phyloP scores from a whole-genome alignment of 2,329 filamentous ascomycete species.

The Colletotrichum brevisporum region DNA sequence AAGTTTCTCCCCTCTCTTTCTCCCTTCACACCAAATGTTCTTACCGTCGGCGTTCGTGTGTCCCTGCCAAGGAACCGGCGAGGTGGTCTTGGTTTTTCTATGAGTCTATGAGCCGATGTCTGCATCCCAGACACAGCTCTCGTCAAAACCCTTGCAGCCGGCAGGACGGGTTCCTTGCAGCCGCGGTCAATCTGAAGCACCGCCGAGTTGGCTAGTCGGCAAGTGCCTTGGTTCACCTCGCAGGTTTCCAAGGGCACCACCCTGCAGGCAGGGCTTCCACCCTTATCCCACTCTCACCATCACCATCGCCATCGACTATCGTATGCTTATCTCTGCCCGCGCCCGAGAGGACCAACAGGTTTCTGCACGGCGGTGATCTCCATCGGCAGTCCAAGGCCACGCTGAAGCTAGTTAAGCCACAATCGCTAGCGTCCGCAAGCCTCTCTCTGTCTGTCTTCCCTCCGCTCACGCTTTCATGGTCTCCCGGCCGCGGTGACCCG shows the following conservation, averaged over 20 bases:
- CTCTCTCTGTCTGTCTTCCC: slow-evolving; percentile 10
- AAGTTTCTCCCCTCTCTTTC: slow-evolving; percentile 13
- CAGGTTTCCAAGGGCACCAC: slow-evolving; percentile 4
- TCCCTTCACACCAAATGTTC: slow-evolving; percentile 21
- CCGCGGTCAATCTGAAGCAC: slow-evolving; percentile 30
- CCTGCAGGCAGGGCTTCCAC: neutral
- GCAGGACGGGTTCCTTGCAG: slow-evolving; percentile 35
- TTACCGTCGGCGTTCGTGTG: neutral
- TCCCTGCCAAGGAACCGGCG: slow-evolving; percentile 28
- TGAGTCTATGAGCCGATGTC: slow-evolving; percentile 28
- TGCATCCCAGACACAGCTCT: slow-evolving; percentile 33
- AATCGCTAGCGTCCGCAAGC: slow-evolving; percentile 36
- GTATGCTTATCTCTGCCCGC: slow-evolving; percentile 7
- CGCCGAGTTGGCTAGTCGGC: slow-evolving; percentile 10
- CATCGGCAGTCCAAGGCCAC: slow-evolving; percentile 17
- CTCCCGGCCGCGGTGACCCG: neutral
- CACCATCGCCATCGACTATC: neutral
- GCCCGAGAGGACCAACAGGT: slow-evolving; percentile 13
- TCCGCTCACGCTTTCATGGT: neutral
- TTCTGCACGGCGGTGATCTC: slow-evolving; percentile 20
- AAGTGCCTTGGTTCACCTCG: slow-evolving; percentile 7
- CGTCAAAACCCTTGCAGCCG: slow-evolving; percentile 33
- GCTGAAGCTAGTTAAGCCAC: slow-evolving; percentile 37
- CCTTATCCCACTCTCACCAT: neutral
- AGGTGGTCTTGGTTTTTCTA: slow-evolving; percentile 5